Conservation (phyloP, 139 green algal species). For the Pleodorina starrii region DNA sequence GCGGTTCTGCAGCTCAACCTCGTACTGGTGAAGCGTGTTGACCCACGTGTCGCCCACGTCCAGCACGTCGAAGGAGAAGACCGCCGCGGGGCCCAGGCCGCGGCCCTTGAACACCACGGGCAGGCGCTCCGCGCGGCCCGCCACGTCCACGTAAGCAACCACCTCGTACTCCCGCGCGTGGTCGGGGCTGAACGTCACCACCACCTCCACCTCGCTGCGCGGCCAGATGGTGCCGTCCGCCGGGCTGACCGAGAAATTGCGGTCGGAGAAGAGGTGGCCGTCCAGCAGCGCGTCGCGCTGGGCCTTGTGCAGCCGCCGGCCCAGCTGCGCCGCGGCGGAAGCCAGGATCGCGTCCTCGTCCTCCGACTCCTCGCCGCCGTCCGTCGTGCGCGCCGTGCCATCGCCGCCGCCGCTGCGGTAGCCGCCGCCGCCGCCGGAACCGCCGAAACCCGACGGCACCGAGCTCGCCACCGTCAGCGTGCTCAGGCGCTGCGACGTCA, state of each 20-base stretch:
- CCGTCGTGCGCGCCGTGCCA: neutral
- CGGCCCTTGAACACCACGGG: conserved; percentile 70
- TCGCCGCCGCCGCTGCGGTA: neutral
- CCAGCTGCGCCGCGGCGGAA: neutral
- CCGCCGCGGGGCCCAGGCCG: conserved; percentile 72
- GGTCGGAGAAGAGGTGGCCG: conserved; percentile 64
- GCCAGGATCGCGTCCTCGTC: conserved; percentile 66
- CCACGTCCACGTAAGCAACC: conserved; percentile 72
- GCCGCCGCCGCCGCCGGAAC: neutral
- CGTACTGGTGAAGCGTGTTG: conserved; percentile 79
- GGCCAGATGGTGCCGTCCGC: conserved; percentile 76
- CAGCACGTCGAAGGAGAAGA: conserved; percentile 85
- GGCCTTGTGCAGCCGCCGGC: conserved; percentile 26
- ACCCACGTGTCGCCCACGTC: conserved; percentile 88
- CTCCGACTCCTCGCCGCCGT: conserved; percentile 56
- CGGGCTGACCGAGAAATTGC: conserved; percentile 66
- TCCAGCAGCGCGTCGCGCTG: conserved; percentile 52
- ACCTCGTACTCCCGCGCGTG: conserved; percentile 68
- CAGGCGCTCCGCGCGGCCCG: conserved; percentile 69
- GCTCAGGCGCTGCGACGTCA: conserved; percentile 27
- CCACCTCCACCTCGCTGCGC: conserved; percentile 75
- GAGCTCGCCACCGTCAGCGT: neutral
- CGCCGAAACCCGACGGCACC: too few species aligned
- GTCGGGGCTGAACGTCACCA: conserved; percentile 79
- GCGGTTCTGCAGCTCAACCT: conserved; percentile 81